Evolutionary conservation across 495 filamentous ascomycete species (phyloP), one percentile per base, ranked within the genome.

Genomic region (Astrothelium macrocarpum): DNA sequence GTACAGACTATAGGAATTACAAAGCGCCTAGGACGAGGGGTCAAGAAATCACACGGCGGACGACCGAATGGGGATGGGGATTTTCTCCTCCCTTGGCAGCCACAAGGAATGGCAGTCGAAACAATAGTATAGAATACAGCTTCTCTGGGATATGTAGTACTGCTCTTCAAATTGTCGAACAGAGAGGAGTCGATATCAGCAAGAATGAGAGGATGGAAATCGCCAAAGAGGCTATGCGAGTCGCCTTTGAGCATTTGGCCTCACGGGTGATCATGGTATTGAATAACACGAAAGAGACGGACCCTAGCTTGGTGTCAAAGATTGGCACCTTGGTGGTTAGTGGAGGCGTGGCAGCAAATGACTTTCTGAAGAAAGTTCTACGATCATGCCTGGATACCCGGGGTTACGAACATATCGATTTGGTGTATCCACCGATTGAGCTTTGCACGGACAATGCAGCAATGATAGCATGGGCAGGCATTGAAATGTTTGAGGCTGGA

Each of bases 381-480:
- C 79, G 82, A 2, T 65, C 73, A 2, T 81, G 83, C 59, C 74
- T 97, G 34, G 79, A 87, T 67, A 81, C 75, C 12, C 78, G 85
- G 16, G 89, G 89, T 0, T 87, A 83, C 67, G 66, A 66, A 4
- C 64, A 87, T 63, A 73, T 96, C n/a, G 64, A 78, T 31, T 67
- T 97, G 14, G 72, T 85, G 2, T 86, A 86, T 43, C 94, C 94
- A 25, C 94, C 94, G 2, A 71, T 81, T 25, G 76, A 78, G 56
- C 77, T 92, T 65, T 96, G 94, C 68, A 96, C 90, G 0, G 94
- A 98, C 71, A 97, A 97, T 77, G 94, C 92, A 18, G 90, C 90
- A n/a, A 98, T 97, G 94, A 91, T 97, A 68, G 93, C 88, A 0
- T 98, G 94, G 94, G 81, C 92, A 4, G 94, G 88, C 0, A 80